phyloP scores from a whole-genome alignment of 108 stramenopile genomes.

The Parietichytrium sp. region DNA sequence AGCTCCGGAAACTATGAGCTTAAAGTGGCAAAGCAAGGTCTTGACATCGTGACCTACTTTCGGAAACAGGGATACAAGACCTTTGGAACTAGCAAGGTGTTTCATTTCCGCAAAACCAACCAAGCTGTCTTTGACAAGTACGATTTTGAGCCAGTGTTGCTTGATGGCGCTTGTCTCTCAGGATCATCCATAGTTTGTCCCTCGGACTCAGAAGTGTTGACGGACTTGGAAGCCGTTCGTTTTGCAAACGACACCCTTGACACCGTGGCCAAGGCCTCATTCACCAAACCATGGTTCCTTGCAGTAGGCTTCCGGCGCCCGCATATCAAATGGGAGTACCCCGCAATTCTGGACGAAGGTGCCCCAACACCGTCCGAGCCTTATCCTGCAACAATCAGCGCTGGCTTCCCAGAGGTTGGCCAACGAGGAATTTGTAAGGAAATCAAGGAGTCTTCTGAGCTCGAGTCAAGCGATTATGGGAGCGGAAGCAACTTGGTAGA shows the following conservation, averaged over 20 bases:
- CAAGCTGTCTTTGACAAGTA: neutral
- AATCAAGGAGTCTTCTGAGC: neutral
- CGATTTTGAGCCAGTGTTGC: neutral
- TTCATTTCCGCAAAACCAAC: neutral
- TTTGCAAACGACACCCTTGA: neutral
- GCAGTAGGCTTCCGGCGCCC: neutral
- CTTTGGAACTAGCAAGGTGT: conserved; percentile 25
- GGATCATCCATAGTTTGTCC: neutral
- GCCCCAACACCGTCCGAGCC: neutral
- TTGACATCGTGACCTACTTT: neutral
- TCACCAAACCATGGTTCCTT: neutral
- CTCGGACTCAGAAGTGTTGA: neutral
- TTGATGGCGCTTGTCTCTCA: neutral
- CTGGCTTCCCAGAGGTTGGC: neutral
- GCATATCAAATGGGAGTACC: neutral
- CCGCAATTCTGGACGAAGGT: neutral
- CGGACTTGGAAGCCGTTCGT: neutral
- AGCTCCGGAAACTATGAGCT: neutral
- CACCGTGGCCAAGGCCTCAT: neutral
- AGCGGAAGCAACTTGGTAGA: conserved; percentile 1
- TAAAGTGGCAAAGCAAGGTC: neutral
- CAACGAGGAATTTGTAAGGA: neutral
- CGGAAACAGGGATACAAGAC: neutral
- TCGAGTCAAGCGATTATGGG: neutral
- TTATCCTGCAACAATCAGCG: neutral